phyloP scores from a whole-genome alignment of 352 stramenopile genomes.

The Phytophthora hybrid region DNA sequence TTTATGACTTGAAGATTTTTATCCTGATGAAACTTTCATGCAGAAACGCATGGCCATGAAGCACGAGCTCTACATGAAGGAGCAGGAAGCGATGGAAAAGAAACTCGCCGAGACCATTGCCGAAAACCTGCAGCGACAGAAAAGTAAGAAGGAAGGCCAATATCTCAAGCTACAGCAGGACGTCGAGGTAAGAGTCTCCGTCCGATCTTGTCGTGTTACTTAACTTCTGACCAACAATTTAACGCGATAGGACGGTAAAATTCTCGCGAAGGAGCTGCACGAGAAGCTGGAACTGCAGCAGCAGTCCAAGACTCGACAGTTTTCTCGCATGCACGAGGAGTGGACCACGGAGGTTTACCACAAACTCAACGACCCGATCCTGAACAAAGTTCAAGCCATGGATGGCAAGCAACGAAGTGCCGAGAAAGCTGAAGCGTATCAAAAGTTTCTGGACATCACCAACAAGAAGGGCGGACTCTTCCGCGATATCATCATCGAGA shows the following conservation, averaged over 20 bases:
- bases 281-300: slow-evolving; percentile 73
- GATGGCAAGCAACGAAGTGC: slow-evolving; percentile 57
- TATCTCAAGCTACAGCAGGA: slow-evolving; percentile 76
- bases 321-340: slow-evolving; percentile 80
- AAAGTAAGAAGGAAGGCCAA: slow-evolving; percentile 70
- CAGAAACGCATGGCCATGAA: slow-evolving; percentile 81
- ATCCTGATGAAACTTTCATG: neutral
- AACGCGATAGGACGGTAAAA: slow-evolving; percentile 55
- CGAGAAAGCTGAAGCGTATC: slow-evolving; percentile 57
- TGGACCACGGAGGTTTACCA: slow-evolving; percentile 73
- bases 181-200: slow-evolving; percentile 53
- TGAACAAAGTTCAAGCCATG: slow-evolving; percentile 60
- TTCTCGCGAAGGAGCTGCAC: slow-evolving; percentile 65
- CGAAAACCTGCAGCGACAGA: slow-evolving; percentile 71
- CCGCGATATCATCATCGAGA: slow-evolving; percentile 88
- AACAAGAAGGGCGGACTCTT: slow-evolving; percentile 86
- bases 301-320: slow-evolving; percentile 64
- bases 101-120: slow-evolving; percentile 71
- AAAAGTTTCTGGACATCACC: slow-evolving; percentile 82
- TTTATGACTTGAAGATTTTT: neutral
- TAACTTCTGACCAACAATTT: neutral
- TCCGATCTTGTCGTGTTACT: neutral
- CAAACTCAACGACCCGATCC: slow-evolving; percentile 76
- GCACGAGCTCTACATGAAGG: slow-evolving; percentile 75
- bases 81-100: slow-evolving; percentile 68